Conservation (phyloP, 257 asterid genomes). For the Salvia miltiorrhiza region DNA sequence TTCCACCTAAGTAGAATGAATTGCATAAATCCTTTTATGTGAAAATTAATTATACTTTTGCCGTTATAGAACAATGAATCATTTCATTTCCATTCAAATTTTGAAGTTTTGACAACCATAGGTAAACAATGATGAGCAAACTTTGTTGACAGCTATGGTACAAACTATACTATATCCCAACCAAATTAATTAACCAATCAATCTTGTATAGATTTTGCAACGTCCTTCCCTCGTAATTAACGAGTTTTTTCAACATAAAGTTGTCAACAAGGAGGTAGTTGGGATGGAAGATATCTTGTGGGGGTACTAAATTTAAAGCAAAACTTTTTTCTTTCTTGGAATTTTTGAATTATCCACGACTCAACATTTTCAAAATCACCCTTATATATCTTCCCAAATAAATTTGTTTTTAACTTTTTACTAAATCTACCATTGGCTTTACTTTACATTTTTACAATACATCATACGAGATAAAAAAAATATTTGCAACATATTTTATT, state of each 20-base stretch:
- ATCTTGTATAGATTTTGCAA: not conserved
- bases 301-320: constrained; percentile 1
- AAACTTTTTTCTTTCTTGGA: not conserved
- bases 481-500: too few relatives aligned
- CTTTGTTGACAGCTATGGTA: constrained; percentile 14
- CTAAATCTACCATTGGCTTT: not conserved
- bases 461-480: not conserved
- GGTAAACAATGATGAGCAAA: constrained; percentile 17
- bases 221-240: not conserved
- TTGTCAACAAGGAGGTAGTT: constrained; percentile 15
- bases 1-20: too few relatives aligned
- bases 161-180: constrained; percentile 13
- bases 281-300: constrained; percentile 27
- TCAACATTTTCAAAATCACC: not conserved
- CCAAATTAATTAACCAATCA: constrained; percentile 11
- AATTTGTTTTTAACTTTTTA: not conserved
- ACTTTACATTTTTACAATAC: not conserved
- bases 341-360: not conserved
- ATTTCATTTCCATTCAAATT: constrained; percentile 15
- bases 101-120: not conserved
- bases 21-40: too few relatives aligned
- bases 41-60: not conserved
- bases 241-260: constrained; percentile 7
- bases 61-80: not conserved
- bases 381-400: not conserved